These are phyloP conservation scores for Rhododendron griersonianum DNA, from an alignment of 148 eudicot species.

Conservation along the genomic window DNA sequence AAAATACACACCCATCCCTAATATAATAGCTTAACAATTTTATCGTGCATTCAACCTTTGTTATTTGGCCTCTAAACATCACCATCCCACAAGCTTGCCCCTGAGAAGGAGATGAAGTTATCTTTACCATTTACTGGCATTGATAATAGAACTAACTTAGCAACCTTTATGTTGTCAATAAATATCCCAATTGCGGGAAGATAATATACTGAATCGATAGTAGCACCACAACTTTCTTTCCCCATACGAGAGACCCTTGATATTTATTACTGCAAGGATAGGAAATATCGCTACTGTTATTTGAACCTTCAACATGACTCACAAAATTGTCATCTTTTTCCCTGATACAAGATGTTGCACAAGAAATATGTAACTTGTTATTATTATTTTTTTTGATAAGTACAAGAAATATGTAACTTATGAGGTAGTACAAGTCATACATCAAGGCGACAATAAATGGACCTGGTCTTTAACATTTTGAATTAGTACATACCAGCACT, in stretches of 20 bases:
- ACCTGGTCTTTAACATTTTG: not conserved
- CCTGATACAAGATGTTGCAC: not conserved
- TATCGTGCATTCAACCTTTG: not conserved
- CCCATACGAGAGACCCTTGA: not conserved
- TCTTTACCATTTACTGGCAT: not conserved
- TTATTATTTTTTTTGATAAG: no score
- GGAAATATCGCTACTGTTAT: not conserved
- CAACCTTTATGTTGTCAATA: not conserved
- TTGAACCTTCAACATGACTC: not conserved
- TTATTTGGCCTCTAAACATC: not conserved
- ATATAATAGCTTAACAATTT: not conserved
- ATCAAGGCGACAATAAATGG: not conserved
- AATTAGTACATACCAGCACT: conserved; percentile 33
- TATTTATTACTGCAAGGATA: not conserved
- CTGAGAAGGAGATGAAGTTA: not conserved
- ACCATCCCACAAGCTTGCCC: not conserved
- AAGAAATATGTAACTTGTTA: not conserved
- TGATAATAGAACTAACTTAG: not conserved
- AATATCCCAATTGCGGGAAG: not conserved
- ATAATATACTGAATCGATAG: not conserved
- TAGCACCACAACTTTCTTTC: not conserved
- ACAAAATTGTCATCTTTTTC: not conserved
- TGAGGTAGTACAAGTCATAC: not conserved
- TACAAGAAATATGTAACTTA: not conserved
- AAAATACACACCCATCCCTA: not conserved